Base-by-base conservation (phyloP, 2,329 filamentous ascomycete species). In the Arthrobotrys entomopaga region DNA sequence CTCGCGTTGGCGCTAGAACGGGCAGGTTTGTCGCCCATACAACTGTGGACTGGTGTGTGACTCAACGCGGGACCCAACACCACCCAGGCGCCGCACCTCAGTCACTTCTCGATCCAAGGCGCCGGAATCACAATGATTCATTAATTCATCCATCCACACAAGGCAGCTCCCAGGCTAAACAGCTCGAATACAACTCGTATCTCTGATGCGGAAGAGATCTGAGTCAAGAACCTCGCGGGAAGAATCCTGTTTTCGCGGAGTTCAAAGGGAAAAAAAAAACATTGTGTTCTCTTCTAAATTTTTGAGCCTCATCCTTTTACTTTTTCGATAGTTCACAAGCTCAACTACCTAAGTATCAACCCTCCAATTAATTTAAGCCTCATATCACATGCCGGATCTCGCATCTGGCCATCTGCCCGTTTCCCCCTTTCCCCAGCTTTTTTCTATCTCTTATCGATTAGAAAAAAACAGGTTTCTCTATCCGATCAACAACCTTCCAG, bases 11-110 rank as follows among this genome's bases (percentile, higher is more conserved):
- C 7, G 24, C 61, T 42, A 19, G 24, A 73, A 57, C 7, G 3
- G 69, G 69, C 11, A 73, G 19, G 69, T 73, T 73, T 73, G 69
- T 53, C 19, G n/a, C 2, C 11, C n/a, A n/a, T n/a, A n/a, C n/a
- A n/a, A 24, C 10, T 56, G 16, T 6, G 58, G 34, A 52, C 20
- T 22, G 26, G 22, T 19, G 26, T 24, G 26, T 72, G 67, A 66
- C 42, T 65, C 69, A 73, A 65, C 66, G 42, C 67, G 38, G 52
- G 13, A 10, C 54, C 48, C 29, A 34, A 34, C 29, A 34, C 7
- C 29, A 8, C 29, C 24, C 26, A 24, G 22, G 22, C 38, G 3
- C 43, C n/a, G 16, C 19, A 59, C 15, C 43, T 19, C 53, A 20
- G 22, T 63, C 61, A 66, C 43, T 49, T 20, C n/a, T n/a, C 52